Evolutionary conservation across 306 rosid species (phyloP), one percentile per base, ranked within the genome.

Genomic region (Pueraria montana): DNA sequence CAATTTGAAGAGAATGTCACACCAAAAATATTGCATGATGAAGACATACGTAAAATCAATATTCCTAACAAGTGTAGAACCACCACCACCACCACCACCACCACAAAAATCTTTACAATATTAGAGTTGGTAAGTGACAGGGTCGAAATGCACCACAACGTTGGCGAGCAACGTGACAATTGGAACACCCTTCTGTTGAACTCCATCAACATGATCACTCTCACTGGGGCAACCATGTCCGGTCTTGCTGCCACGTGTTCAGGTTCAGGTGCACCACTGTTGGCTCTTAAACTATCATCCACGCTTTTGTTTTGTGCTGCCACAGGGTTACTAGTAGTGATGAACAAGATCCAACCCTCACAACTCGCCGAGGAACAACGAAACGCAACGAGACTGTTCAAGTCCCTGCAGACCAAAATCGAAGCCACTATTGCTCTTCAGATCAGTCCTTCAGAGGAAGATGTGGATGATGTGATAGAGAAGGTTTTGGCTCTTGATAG

Each of bases 321-420:
- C 9, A 62, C 87, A 0, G 83, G 69, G 8, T 0, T 84, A 3
- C 6, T 62, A 1, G 20, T 84, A 7, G n/a, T 84, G 11, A 84
- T 84, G 80, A 84, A 84, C 62, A 84, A 84, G 56, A 78, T 84
- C 11, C 79, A 84, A 8, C 87, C 87, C 3, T 84, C 87, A 12
- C 87, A 84, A 42, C 75, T 84, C 0, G 6, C 83, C 0, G 83
- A 84, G 42, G 87, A 84, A 18, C 87, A 84, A 63, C 32, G 87
- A 11, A 84, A 78, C n/a, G 80, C 83, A 0, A 84, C 80, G 4
- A 77, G 83, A 11, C 20, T 84, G 70, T 84, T 84, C 2, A 84
- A 14, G 24, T 67, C 30, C 11, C 43, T 84, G 1, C 13, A 78
- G 16, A 11, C 2, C 2, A 73, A 72, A 12, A 78, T 84, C 1